A percentile compares a stretch with the other conserved stretches of the same genome.
Conservation (phyloP, 2,329 filamentous ascomycete species). For the Alternaria sp. region DNA sequence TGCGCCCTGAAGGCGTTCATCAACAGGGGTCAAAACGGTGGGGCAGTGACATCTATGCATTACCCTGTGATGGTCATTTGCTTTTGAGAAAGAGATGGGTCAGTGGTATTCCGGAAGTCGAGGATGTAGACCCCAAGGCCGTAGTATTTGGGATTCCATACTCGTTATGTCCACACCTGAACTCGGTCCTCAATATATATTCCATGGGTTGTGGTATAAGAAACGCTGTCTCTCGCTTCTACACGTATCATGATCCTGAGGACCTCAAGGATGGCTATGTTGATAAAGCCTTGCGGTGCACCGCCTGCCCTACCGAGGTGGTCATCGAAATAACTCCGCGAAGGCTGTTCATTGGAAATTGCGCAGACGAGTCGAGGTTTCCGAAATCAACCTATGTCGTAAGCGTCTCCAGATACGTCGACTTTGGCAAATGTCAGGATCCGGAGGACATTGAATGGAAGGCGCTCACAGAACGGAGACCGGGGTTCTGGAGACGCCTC, state of each 20-base stretch:
- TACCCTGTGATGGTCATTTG: neutral
- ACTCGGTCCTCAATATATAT: neutral
- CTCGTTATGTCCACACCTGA: neutral
- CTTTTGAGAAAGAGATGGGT: neutral
- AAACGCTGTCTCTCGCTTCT: neutral
- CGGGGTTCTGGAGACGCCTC: neutral
- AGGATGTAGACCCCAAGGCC: neutral
- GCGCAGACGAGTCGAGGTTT: neutral
- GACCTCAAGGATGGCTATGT: neutral
- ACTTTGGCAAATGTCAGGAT: neutral
- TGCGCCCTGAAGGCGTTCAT: neutral
- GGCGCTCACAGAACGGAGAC: neutral
- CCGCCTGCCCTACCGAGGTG: neutral
- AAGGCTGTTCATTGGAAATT: neutral
- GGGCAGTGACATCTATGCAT: neutral
- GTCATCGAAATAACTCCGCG: neutral
- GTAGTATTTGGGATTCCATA: neutral
- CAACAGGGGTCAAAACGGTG: neutral
- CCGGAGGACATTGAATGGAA: neutral
- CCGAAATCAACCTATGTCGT: neutral
- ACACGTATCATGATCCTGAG: neutral
- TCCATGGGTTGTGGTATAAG: neutral
- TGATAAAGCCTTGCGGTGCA: neutral
- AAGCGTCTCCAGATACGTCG: neutral
- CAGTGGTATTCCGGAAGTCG: neutral